A percentile compares a stretch with the other conserved stretches of the same genome.
phyloP scores from a whole-genome alignment of 306 rosid genomes.

The Lupinus albus region DNA sequence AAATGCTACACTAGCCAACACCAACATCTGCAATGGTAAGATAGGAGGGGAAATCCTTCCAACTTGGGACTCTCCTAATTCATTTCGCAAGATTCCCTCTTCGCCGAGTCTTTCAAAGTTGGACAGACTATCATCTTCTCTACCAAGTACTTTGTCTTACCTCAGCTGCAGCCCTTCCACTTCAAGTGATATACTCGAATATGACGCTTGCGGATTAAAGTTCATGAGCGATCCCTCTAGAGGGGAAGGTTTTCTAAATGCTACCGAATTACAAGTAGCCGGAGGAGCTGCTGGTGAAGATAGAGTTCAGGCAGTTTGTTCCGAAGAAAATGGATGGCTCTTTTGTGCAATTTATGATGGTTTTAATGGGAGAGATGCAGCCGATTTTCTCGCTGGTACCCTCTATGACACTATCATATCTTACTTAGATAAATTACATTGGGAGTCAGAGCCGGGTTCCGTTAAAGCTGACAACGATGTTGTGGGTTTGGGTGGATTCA shows the following conservation, averaged over 20 bases:
- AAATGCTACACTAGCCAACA: slow-evolving; percentile 91
- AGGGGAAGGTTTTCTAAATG: slow-evolving; percentile 74
- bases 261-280: slow-evolving; percentile 85
- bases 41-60: slow-evolving; percentile 94
- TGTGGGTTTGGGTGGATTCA: slow-evolving; percentile 44
- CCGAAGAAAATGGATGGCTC: slow-evolving; percentile 98
- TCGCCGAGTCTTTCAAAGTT: slow-evolving; percentile 72
- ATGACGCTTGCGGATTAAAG: slow-evolving; percentile 57
- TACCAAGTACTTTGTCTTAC: slow-evolving; percentile 76
- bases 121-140: slow-evolving; percentile 80
- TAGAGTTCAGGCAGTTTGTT: slow-evolving; percentile 98
- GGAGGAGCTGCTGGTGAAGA: slow-evolving; percentile 99
- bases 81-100: slow-evolving; percentile 84
- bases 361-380: slow-evolving; percentile 97
- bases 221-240: too few species aligned
- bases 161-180: slow-evolving; percentile 84
- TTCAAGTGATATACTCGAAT: slow-evolving; percentile 60
- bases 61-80: slow-evolving; percentile 90
- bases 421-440: slow-evolving; percentile 61
- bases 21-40: slow-evolving; percentile 91
- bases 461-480: slow-evolving; percentile 34
- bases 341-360: slow-evolving; percentile 97
- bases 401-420: slow-evolving; percentile 77
- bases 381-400: slow-evolving; percentile 96
- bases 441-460: slow-evolving; percentile 58